These are phyloP conservation scores for Triticum timopheevii DNA, from an alignment of 176 grass and related monocot genomes.

Conservation along the genomic window DNA sequence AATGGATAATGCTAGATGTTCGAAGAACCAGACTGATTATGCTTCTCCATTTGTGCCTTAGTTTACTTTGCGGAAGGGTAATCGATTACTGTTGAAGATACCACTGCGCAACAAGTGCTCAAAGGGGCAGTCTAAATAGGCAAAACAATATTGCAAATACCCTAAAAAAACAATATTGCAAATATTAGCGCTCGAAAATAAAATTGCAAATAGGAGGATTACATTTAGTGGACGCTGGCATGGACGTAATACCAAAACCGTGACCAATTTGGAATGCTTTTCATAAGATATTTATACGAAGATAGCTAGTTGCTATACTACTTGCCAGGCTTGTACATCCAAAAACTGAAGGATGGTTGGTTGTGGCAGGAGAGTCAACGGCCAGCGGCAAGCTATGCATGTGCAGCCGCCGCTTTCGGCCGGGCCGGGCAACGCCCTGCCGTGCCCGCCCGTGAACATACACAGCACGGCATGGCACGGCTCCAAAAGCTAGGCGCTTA, in stretches of 20 bases:
- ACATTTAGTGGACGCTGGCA: background rate
- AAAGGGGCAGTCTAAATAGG: background rate
- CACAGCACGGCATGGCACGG: background rate
- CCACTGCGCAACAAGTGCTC: background rate
- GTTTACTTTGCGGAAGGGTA: background rate
- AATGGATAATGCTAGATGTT: conserved; percentile 27
- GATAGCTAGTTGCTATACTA: background rate
- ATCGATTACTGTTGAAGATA: background rate
- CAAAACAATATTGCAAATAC: background rate
- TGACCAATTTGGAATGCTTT: background rate
- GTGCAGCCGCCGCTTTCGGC: conserved; percentile 47
- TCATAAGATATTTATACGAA: background rate
- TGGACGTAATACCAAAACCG: background rate
- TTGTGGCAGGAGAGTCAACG: conserved; percentile 34
- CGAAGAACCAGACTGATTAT: background rate
- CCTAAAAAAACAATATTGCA: background rate
- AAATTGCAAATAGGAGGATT: no score
- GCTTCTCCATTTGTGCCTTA: background rate
- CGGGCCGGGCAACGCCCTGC: conserved; percentile 10
- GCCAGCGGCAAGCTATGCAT: conserved; percentile 32
- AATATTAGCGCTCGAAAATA: no score
- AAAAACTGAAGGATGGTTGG: background rate
- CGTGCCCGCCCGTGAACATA: conserved; percentile 8
- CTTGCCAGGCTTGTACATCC: background rate
- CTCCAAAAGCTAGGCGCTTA: background rate